phyloP scores from a whole-genome alignment of 2,329 filamentous ascomycete species.

The Apiospora arundinis region DNA sequence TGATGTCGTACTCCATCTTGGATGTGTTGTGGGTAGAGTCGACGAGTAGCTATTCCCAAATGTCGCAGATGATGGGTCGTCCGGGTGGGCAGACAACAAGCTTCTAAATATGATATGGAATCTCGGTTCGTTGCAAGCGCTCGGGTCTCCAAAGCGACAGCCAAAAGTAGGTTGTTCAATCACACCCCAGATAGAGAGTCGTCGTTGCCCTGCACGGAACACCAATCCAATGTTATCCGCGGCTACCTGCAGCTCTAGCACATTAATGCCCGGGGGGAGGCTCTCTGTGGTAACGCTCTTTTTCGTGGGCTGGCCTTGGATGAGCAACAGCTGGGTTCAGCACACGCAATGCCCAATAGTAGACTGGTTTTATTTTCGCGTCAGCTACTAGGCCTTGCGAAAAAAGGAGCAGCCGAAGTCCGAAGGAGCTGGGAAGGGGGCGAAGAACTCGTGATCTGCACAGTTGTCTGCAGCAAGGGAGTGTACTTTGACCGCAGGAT shows the following conservation, averaged over 20 bases:
- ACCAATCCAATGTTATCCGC: constrained; percentile 30
- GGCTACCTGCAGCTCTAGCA: constrained; percentile 31
- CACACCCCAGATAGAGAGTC: constrained; percentile 1
- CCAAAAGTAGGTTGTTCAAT: constrained; percentile 6
- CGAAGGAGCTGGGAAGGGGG: not conserved
- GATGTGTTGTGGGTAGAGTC: not conserved
- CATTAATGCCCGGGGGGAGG: not conserved
- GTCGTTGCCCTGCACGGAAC: not conserved
- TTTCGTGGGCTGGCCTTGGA: not conserved
- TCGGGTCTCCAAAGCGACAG: not conserved
- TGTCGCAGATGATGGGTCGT: not conserved
- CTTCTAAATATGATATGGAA: constrained; percentile 5
- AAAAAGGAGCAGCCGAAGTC: not conserved
- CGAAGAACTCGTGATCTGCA: constrained; percentile 3
- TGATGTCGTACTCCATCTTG: constrained; percentile 50
- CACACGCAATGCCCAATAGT: not conserved
- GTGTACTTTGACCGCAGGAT: not conserved
- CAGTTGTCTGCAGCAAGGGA: constrained; percentile 13
- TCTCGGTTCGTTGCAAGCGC: constrained; percentile 1
- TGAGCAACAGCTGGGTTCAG: not conserved
- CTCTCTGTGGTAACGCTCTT: not conserved
- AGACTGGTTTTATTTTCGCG: not conserved
- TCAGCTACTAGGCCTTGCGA: not conserved
- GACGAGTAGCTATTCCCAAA: not conserved
- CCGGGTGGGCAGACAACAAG: not conserved